Conservation (phyloP, 2,329 filamentous ascomycete genomes). For the Zymoseptoria brevis region DNA sequence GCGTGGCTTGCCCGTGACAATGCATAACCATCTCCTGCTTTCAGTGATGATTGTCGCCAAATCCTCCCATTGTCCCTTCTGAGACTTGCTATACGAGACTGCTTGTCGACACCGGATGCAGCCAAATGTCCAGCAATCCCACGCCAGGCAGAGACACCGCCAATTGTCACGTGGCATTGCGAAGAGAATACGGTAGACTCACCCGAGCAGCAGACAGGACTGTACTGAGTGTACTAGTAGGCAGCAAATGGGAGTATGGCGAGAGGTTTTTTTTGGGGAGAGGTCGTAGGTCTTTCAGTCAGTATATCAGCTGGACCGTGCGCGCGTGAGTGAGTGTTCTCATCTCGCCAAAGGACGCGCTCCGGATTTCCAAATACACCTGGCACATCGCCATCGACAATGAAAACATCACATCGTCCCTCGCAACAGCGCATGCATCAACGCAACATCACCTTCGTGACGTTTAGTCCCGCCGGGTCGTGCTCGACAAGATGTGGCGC, state of each 20-base stretch:
- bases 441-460: neutral
- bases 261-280: neutral
- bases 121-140: neutral
- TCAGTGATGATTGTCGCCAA: neutral
- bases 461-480: neutral
- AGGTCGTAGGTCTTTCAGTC: neutral
- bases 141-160: neutral
- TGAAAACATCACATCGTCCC: neutral
- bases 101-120: neutral
- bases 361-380: neutral
- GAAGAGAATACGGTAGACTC: neutral
- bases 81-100: neutral
- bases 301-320: neutral
- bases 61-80: neutral
- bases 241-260: neutral
- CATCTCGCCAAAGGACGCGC: neutral
- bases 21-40: neutral
- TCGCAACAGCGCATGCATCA: neutral
- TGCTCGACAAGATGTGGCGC: conserved; percentile 64
- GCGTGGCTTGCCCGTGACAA: neutral
- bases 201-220: too few species aligned
- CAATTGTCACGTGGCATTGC: neutral
- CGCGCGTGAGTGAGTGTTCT: neutral
- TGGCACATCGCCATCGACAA: neutral
- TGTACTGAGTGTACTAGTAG: neutral